phyloP scores from a whole-genome alignment of 2,329 filamentous ascomycete genomes.

The Aspergillus pseudonomiae region DNA sequence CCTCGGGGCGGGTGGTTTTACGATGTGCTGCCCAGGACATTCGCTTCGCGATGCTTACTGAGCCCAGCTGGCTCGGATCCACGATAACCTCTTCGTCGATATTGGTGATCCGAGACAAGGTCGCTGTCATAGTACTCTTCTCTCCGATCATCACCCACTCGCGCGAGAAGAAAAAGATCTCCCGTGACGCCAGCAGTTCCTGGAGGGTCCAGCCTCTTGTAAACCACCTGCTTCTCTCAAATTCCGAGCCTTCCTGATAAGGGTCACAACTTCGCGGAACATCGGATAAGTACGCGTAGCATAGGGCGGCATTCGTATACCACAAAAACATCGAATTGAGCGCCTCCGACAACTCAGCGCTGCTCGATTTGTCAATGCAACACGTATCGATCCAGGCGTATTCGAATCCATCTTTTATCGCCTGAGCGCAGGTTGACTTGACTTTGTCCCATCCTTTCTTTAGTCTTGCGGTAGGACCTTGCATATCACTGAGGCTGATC shows the following conservation, averaged over 20 bases:
- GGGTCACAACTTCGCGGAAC: background rate
- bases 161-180: background rate
- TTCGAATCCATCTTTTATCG: background rate
- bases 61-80: background rate
- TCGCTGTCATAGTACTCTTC: background rate
- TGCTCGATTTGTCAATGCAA: background rate
- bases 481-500: background rate
- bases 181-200: background rate
- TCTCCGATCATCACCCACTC: background rate
- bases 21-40: background rate
- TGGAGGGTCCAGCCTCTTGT: background rate
- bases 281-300: background rate
- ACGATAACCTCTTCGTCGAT: background rate
- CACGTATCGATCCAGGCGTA: conserved; percentile 2
- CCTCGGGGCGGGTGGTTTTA: background rate
- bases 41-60: background rate
- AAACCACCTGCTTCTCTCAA: background rate
- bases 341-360: background rate
- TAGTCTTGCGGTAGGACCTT: background rate
- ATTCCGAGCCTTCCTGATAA: background rate
- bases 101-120: background rate
- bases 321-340: background rate
- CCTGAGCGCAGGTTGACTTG: background rate
- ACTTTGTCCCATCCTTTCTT: background rate
- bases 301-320: background rate